Evolutionary conservation across 805 yeast genomes (phyloP), one percentile per base, ranked within the genome.

Genomic region (Debaryomyces hansenii): DNA sequence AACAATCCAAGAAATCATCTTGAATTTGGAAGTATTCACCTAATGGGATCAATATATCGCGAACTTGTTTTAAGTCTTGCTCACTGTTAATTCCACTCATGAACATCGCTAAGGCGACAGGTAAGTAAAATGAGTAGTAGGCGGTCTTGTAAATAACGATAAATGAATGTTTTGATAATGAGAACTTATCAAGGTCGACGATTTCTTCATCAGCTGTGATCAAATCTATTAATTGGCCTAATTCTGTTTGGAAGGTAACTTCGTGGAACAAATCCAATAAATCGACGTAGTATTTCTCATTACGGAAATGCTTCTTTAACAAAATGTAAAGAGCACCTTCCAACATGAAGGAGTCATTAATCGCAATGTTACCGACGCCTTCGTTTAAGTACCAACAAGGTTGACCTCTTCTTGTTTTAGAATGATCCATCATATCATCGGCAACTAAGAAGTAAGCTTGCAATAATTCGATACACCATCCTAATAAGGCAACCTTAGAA

Each of bases 11-110:
- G 74, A 78, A 94, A 69, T 94, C 99, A 66, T 94, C 99, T 74
- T 94, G 99, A 57, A 94, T 89, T 76, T 94, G 99, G 85, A 94
- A 94, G 69, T 94, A 94, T 69, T 94, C 97, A 49, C 99, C 99
- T 56, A 94, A 80, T 46, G 97, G 97, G 54, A 94, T 84, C 67
- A 94, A 78, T 36, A 94, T 83, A 56, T 88, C 94, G 51, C 77
- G 78, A 15, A 90, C 97, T 75, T 92, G 98, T 64, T 87, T 79
- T 65, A 94, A 79, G 67, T 92, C 97, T 57, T 72, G 67, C 46
- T 78, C 85, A 58, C 79, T 76, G 49, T 75, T 76, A 57, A 87
- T 66, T 45, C 97, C 98, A 48, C 96, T 86, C 79, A 89, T 85
- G 70, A 74, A 86, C 97, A 94, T 90, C 35, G 98, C 96, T 50